Conservation (phyloP, 108 stramenopile species). For the Cyclostephanos tholiformis region DNA sequence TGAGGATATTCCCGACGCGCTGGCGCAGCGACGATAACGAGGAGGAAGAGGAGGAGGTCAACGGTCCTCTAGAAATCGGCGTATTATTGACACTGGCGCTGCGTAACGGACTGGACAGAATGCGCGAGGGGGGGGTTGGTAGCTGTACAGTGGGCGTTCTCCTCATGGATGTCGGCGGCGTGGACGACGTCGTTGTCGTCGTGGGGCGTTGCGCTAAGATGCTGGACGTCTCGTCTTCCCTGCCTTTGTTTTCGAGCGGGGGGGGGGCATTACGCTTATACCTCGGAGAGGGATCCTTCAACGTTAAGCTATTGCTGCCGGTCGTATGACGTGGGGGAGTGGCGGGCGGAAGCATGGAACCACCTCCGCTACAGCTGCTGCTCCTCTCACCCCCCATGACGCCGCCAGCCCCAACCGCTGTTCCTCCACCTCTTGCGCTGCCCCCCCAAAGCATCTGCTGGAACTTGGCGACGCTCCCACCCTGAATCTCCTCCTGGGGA, state of each 20-base stretch:
- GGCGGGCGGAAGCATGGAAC: background rate
- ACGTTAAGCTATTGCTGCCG: background rate
- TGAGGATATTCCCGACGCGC: slow-evolving; percentile 31
- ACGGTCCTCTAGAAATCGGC: slow-evolving; percentile 9
- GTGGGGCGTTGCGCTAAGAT: background rate
- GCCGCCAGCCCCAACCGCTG: background rate
- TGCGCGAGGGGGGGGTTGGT: background rate
- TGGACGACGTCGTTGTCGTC: background rate
- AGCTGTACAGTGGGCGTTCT: background rate
- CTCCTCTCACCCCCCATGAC: background rate
- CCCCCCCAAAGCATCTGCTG: slow-evolving; percentile 44
- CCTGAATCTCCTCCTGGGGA: slow-evolving; percentile 41
- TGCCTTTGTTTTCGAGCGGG: slow-evolving; percentile 15
- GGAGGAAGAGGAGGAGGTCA: background rate
- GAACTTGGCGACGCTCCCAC: slow-evolving; percentile 41
- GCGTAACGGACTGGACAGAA: slow-evolving; percentile 16
- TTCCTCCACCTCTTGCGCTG: background rate
- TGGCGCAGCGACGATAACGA: slow-evolving; percentile 36
- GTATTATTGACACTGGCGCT: slow-evolving; percentile 2
- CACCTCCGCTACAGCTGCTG: too few species aligned
- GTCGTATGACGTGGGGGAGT: slow-evolving; percentile 2
- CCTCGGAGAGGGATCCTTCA: slow-evolving; percentile 25
- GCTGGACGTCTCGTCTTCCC: background rate
- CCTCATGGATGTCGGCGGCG: background rate
- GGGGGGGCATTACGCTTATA: slow-evolving; percentile 47